Base-by-base conservation (phyloP, 192 early-diverging fungal species). In the Entomortierella parvispora region DNA sequence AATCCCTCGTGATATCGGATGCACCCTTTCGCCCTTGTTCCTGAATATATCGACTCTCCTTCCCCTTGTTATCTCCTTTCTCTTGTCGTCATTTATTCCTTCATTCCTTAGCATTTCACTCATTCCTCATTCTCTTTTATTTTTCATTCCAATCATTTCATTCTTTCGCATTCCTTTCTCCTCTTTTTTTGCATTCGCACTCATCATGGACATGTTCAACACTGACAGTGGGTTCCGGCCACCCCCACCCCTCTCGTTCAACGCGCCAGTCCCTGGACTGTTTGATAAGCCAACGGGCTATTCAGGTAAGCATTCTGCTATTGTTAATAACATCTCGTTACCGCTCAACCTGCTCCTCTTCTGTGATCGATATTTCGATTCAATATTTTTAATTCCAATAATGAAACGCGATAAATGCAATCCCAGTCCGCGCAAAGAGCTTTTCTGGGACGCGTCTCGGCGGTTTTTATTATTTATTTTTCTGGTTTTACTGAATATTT, bases 161-260 rank as follows among this genome's bases (percentile, higher is more conserved):
- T 12, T 5, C 6, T 49, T 23, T 18, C 47, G 47, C 47, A 20
- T 17, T 23, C 47, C 15, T 20, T 49, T 5, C 37, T 40, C 37
- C 7, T 40, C 5, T 40, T 40, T 12, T 12, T 9, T 40, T 40
- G 12, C 37, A 40, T 40, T 40, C 37, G 7, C 5, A 40, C 12
- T 45, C 47, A 50, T 43, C 50, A 77, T 77, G 74, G 68, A 68
- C 60, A 63, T 68, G 74, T 77, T 68, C 66, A 77, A 68, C 34
- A 77, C 74, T n/a, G 74, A 77, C 55, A 68, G 65, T 44, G 74
- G 74, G 3, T 77, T 77, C 49, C 56, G 74, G 48, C 74, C 74
- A 8, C 74, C 74, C 58, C 68, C 74, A 2, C 74, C 74, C 14
- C 32, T 68, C 29, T 9, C 32, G 20, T 68, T 77, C 17, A 23